These are phyloP conservation scores for Ceratobasidium theobromae DNA, from an alignment of 1,284 basidiomycete species.

Conservation along the genomic window DNA sequence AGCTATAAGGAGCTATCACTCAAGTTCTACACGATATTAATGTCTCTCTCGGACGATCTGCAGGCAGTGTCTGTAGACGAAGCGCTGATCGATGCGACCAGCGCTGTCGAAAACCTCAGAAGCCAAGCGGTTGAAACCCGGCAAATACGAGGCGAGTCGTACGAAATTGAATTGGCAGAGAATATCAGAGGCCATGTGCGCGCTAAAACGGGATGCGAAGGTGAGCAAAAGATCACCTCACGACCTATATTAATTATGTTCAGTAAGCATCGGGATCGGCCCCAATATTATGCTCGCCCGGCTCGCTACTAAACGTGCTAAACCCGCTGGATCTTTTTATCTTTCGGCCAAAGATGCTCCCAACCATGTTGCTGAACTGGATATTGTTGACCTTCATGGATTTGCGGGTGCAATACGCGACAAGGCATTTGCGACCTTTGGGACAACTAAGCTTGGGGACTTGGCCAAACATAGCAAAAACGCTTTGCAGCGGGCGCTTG, in stretches of 20 bases:
- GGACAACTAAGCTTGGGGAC: conserved; percentile 69
- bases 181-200: conserved; percentile 75
- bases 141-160: conserved; percentile 36
- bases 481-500: conserved; percentile 70
- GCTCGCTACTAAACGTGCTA: conserved; percentile 87
- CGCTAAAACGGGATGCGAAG: conserved; percentile 79
- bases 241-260: conserved; percentile 34
- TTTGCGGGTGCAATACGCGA: conserved; percentile 76
- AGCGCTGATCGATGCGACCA: conserved; percentile 84
- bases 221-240: too few species aligned
- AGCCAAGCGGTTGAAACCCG: conserved; percentile 36
- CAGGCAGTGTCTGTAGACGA: conserved; percentile 97
- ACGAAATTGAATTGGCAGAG: conserved; percentile 77
- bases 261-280: conserved; percentile 89
- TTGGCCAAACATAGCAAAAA: conserved; percentile 62
- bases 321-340: conserved; percentile 84
- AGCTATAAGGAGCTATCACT: conserved; percentile 83
- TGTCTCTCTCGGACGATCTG: conserved; percentile 85
- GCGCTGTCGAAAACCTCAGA: conserved; percentile 48
- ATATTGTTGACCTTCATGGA: conserved; percentile 84
- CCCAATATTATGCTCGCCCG: conserved; percentile 92
- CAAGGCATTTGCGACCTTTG: conserved; percentile 77
- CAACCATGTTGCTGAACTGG: conserved; percentile 69
- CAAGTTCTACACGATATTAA: conserved; percentile 89
- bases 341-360: conserved; percentile 59